Evolutionary conservation across 768 basidiomycete species (phyloP).

Genomic region (Gloeophyllum trabeum): DNA sequence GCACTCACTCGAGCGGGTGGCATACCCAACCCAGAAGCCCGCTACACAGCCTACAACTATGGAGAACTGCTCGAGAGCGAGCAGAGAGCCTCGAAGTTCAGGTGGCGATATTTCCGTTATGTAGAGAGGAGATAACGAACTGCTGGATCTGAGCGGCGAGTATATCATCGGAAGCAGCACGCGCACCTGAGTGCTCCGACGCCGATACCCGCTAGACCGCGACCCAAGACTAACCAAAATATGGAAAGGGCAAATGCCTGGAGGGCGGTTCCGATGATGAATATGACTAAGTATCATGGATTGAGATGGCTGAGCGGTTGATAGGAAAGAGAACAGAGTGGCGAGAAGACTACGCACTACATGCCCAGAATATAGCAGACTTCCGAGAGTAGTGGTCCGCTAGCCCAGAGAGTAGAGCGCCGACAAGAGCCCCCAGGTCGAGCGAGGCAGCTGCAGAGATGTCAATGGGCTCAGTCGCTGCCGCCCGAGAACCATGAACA

Average conservation of each 20-base stretch:
- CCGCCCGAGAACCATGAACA: background rate
- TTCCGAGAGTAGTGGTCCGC: slow-evolving; percentile 62
- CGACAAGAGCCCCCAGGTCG: slow-evolving; percentile 72
- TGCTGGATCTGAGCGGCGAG: too few species aligned
- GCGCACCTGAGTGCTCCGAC: slow-evolving; percentile 48
- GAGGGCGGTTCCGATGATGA: slow-evolving; percentile 60
- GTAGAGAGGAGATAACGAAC: slow-evolving; percentile 73
- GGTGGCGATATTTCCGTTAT: slow-evolving; percentile 82
- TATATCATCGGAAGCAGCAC: too few species aligned
- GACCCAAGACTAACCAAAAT: slow-evolving; percentile 49
- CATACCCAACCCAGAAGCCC: slow-evolving; percentile 76
- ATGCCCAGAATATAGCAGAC: slow-evolving; percentile 55
- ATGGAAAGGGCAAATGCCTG: slow-evolving; percentile 53
- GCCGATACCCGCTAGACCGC: slow-evolving; percentile 68
- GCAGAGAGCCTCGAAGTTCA: slow-evolving; percentile 66
- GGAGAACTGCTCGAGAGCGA: slow-evolving; percentile 71
- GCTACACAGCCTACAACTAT: slow-evolving; percentile 76
- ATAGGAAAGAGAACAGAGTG: too few species aligned
- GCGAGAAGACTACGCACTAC: slow-evolving; percentile 31
- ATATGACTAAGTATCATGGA: slow-evolving; percentile 33
- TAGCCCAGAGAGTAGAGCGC: slow-evolving; percentile 55
- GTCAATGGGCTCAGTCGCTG: background rate
- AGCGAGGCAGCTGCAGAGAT: slow-evolving; percentile 68
- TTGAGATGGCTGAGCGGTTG: too few species aligned
- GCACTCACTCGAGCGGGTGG: slow-evolving; percentile 49